Percentiles rank a stretch among this genome's conserved stretches.
Conservation (phyloP, 2,329 filamentous ascomycete genomes). For the Cordyceps cicadae region DNA sequence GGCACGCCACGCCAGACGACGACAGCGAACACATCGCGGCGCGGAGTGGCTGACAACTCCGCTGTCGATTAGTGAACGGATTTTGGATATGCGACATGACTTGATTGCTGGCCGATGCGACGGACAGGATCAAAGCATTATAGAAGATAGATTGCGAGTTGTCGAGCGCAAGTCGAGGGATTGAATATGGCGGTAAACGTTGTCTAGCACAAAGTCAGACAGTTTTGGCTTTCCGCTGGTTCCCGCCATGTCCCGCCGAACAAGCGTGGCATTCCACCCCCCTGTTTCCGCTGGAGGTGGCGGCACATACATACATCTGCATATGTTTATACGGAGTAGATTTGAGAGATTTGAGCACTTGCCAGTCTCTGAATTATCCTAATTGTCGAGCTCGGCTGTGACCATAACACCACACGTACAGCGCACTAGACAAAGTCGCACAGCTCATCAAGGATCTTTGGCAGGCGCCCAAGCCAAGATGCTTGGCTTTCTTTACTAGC, state of each 20-base stretch:
- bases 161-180: too few relatives aligned
- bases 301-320: too few relatives aligned
- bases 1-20: constrained; percentile 1
- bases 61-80: neutral
- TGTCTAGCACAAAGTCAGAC: neutral
- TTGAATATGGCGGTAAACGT: neutral
- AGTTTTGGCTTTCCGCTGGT: neutral
- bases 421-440: neutral
- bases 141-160: too few relatives aligned
- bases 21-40: neutral
- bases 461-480: neutral
- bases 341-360: too few relatives aligned
- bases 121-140: too few relatives aligned
- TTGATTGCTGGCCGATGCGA: neutral
- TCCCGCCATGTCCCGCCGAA: neutral
- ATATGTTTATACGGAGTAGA: neutral
- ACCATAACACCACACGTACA: neutral
- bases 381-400: too few relatives aligned
- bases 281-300: neutral
- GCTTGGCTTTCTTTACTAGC: neutral
- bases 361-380: too few relatives aligned
- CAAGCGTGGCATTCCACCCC: neutral
- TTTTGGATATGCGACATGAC: neutral
- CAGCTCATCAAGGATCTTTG: neutral
- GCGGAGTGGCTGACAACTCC: neutral